Evolutionary conservation across 2,329 filamentous ascomycete genomes (phyloP).

Genomic region (Fusarium guadeloupense): DNA sequence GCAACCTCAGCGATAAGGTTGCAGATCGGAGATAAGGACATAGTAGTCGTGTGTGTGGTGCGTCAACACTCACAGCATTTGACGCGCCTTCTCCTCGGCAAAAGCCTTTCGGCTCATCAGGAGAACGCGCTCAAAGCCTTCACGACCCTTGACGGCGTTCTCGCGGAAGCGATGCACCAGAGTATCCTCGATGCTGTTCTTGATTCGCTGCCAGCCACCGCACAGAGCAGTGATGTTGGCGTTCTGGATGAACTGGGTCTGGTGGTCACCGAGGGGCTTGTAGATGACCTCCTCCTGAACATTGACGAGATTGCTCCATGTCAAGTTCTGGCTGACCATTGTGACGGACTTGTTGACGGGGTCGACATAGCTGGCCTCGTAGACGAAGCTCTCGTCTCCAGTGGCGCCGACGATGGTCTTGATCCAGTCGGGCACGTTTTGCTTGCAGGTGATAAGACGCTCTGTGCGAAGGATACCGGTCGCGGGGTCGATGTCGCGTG

Average conservation of each 20-base stretch:
- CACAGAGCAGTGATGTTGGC: constrained; percentile 94
- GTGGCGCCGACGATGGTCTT: constrained; percentile 77
- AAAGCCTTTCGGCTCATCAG: constrained; percentile 94
- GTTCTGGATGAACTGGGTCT: constrained; percentile 87
- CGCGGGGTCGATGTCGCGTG: constrained; percentile 66
- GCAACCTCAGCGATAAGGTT: constrained; percentile 17
- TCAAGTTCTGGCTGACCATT: constrained; percentile 96
- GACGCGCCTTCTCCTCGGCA: constrained; percentile 81
- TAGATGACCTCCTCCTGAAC: constrained; percentile 95
- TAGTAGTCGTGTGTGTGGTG: constrained; percentile 2
- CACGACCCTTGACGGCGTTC: constrained; percentile 88
- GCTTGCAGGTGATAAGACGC: constrained; percentile 69
- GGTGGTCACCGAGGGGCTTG: constrained; percentile 64
- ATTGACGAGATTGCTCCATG: constrained; percentile 87
- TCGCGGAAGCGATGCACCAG: constrained; percentile 89
- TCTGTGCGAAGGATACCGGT: constrained; percentile 70
- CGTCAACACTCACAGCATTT: constrained; percentile 32
- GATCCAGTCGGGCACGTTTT: constrained; percentile 80
- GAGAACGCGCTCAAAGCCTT: constrained; percentile 94
- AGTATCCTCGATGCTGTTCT: constrained; percentile 93
- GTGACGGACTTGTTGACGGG: constrained; percentile 84
- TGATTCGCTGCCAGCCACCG: constrained; percentile 96
- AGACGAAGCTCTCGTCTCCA: constrained; percentile 85
- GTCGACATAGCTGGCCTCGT: constrained; percentile 96
- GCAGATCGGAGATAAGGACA: constrained; percentile 12